A percentile compares a stretch with the other conserved stretches of the same genome.
These are phyloP conservation scores for Chaetomiaceae sp. DNA, from an alignment of 2,329 filamentous ascomycete genomes.

Conservation along the genomic window DNA sequence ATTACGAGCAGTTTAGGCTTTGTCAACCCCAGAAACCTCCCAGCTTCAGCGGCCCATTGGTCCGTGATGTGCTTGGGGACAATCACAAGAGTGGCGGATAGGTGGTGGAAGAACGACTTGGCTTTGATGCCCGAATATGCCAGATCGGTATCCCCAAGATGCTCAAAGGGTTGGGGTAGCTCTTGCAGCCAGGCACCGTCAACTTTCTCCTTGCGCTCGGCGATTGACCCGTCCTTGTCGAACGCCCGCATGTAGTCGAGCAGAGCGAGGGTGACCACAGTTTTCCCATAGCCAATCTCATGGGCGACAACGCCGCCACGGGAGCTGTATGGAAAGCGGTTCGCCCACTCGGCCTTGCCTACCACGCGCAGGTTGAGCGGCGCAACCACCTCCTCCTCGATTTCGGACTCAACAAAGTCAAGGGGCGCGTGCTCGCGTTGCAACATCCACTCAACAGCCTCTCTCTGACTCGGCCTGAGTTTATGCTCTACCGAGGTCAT, in stretches of 20 bases:
- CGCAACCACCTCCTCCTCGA: conserved; percentile 36
- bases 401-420: conserved; percentile 35
- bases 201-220: conserved; percentile 17
- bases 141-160: neutral
- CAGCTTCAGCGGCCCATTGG: conserved; percentile 37
- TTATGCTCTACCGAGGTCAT: neutral
- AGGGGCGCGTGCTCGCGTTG: conserved; percentile 23
- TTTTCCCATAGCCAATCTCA: conserved; percentile 44
- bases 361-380: conserved; percentile 34
- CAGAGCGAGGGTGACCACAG: conserved; percentile 38
- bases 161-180: neutral
- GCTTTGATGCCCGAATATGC: neutral
- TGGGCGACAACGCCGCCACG: conserved; percentile 41
- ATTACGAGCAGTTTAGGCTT: conserved; percentile 29
- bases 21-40: conserved; percentile 31
- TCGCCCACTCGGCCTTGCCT: conserved; percentile 29
- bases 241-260: conserved; percentile 30
- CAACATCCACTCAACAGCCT: conserved; percentile 34
- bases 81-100: conserved; percentile 38
- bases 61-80: conserved; percentile 38
- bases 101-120: conserved; percentile 24
- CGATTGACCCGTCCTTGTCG: conserved; percentile 24
- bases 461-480: conserved; percentile 24
- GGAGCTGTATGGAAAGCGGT: conserved; percentile 23
- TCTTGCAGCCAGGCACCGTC: conserved; percentile 11